Evolutionary conservation across 257 asterid genomes (phyloP).

Genomic region (Solanum dulcamara): DNA sequence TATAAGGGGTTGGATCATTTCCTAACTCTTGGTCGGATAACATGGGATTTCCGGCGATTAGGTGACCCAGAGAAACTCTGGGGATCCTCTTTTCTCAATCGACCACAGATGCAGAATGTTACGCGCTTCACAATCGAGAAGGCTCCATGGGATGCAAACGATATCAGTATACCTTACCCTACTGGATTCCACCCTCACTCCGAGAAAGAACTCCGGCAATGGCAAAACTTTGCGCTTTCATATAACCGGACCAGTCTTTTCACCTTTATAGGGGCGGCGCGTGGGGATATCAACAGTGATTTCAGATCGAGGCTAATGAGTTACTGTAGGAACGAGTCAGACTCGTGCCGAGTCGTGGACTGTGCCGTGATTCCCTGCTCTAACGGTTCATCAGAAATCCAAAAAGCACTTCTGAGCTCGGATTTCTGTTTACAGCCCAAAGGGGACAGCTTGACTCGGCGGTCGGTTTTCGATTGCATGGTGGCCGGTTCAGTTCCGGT

Average conservation of each 20-base stretch:
- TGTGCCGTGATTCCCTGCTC: constrained; percentile 40
- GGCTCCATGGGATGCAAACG: constrained; percentile 62
- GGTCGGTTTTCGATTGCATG: constrained; percentile 72
- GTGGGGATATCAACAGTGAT: constrained; percentile 30
- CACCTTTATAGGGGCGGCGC: constrained; percentile 44
- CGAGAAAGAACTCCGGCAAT: constrained; percentile 12
- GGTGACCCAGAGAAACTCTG: constrained; percentile 43
- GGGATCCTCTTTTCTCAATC: constrained; percentile 73
- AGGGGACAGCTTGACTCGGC: constrained; percentile 57
- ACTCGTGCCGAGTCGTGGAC: constrained; percentile 39
- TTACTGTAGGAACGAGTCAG: constrained; percentile 37
- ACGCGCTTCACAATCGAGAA: constrained; percentile 55
- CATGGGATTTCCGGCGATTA: constrained; percentile 77
- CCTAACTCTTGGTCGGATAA: constrained; percentile 53
- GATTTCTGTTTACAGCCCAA: constrained; percentile 74
- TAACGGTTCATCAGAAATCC: constrained; percentile 22
- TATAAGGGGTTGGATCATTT: constrained; percentile 76
- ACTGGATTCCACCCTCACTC: constrained; percentile 86
- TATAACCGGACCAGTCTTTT: constrained; percentile 32
- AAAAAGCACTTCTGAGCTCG: constrained; percentile 39
- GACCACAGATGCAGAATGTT: constrained; percentile 51
- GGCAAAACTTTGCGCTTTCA: constrained; percentile 48
- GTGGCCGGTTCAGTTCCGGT: constrained; percentile 80
- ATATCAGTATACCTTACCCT: constrained; percentile 75
- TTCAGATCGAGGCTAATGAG: constrained; percentile 29